Conservation (phyloP, 1,284 basidiomycete species). For the Boletus semigastroideus region DNA sequence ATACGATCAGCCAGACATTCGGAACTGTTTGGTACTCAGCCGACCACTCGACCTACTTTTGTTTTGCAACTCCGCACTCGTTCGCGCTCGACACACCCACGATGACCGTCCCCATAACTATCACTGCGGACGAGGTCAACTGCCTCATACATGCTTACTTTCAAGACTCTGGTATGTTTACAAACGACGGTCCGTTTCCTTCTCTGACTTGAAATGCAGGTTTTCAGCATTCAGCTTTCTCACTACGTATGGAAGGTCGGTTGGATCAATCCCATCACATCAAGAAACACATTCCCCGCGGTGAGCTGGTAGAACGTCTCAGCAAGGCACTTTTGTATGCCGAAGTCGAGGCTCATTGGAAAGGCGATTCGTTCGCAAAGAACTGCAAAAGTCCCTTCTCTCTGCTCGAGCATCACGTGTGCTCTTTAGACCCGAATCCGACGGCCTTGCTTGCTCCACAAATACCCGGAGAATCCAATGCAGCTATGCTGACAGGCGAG, state of each 20-base stretch:
- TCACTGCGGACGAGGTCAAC: constrained; percentile 83
- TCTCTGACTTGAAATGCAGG: constrained; percentile 38
- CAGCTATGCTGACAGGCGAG: constrained; percentile 13
- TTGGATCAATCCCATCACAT: constrained; percentile 67
- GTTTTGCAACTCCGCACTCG: constrained; percentile 35
- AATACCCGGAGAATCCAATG: constrained; percentile 19
- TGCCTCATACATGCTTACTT: constrained; percentile 82
- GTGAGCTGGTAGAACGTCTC: constrained; percentile 78
- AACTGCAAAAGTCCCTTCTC: constrained; percentile 69
- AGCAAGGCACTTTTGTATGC: constrained; percentile 78
- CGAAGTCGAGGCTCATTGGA: constrained; percentile 84
- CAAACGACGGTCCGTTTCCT: background rate
- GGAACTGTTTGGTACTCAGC: background rate
- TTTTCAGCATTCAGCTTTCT: constrained; percentile 77
- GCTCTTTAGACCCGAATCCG: constrained; percentile 47
- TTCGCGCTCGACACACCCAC: too few species aligned
- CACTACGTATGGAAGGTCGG: constrained; percentile 66
- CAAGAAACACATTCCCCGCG: constrained; percentile 73
- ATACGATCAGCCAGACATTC: background rate
- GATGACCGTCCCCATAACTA: constrained; percentile 50
- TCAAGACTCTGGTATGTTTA: constrained; percentile 64
- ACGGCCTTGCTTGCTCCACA: constrained; percentile 25
- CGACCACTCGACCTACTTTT: background rate
- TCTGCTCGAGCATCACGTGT: constrained; percentile 68
- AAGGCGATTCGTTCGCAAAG: constrained; percentile 52